Base-by-base conservation (phyloP, 1,139 yeast genomes). In the Pichia terricola region DNA sequence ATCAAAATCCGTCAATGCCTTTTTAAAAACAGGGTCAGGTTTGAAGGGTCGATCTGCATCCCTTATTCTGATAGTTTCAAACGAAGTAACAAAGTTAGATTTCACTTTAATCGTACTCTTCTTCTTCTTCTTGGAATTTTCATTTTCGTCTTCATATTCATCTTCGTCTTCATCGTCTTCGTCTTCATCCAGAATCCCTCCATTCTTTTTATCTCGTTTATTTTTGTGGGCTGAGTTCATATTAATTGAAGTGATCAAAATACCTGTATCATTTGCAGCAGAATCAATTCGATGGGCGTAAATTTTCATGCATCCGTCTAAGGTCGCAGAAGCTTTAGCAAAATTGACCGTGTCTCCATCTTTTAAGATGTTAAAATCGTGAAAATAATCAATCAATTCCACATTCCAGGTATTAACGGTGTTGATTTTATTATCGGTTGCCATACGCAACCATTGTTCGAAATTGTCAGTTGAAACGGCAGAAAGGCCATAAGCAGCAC, bases 361-460 rank as follows among this genome's bases (percentile, higher is more conserved):
- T 50, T 72, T 67, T 25, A 81, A 65, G 39, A 84, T 71, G 22
- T 79, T 68, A 64, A 80, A 66, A 51, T 80, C 87, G 53, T 80
- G 83, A 63, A 83, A 89, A 61, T 81, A 89, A 52, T 75, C 80
- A 54, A 75, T 75, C 55, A 75, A 64, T 3, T 76, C 78, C 54
- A 73, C 69, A 43, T 72, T 72, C 80, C 73, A 69, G 45, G 71
- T 64, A 51, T 68, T 68, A 34, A 63, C 58, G 3, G 68, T 57
- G 37, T 67, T 68, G 56, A 69, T 67, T 52, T 64, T 64, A 50
- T 88, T 88, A 60, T 86, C 95, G 1, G 95, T 86, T 27, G 95
- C 91, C 67, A 85, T 73, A 58, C 82, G 83, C 72, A 87, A 85
- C 96, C 95, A 86, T 64, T 84, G 87, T 59, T 89, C 96, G 59